A percentile compares a stretch with the other conserved stretches of the same genome.
Conservation (phyloP, 2,329 filamentous ascomycete species). For the Fusarium coicis region DNA sequence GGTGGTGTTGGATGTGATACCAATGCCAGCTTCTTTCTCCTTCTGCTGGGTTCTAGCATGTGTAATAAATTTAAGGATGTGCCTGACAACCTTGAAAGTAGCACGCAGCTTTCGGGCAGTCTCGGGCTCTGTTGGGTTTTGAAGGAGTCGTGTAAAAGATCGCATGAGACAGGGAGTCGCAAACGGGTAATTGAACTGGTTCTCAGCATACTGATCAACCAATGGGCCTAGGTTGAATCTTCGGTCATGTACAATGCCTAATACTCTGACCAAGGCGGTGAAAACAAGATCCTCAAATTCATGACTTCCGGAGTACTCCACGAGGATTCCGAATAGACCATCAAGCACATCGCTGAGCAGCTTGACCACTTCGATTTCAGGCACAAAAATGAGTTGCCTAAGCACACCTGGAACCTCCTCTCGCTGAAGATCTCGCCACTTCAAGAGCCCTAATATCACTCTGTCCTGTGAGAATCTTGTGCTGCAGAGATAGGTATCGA, state of each 20-base stretch:
- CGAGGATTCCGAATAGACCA: slow-evolving; percentile 88
- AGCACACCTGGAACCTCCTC: slow-evolving; percentile 79
- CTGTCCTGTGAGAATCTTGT: slow-evolving; percentile 95
- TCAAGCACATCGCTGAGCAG: slow-evolving; percentile 89
- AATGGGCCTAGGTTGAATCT: slow-evolving; percentile 91
- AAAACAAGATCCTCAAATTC: slow-evolving; percentile 95
- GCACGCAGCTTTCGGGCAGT: slow-evolving; percentile 86
- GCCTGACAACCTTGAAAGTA: slow-evolving; percentile 93
- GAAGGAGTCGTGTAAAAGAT: slow-evolving; percentile 85
- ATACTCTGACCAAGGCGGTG: slow-evolving; percentile 85
- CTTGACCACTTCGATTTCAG: slow-evolving; percentile 98
- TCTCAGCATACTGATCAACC: slow-evolving; percentile 91
- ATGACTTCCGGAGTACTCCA: slow-evolving; percentile 90
- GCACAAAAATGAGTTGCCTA: slow-evolving; percentile 88
- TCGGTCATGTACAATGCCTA: slow-evolving; percentile 94
- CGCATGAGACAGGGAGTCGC: slow-evolving; percentile 88
- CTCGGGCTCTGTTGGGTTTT: slow-evolving; percentile 84
- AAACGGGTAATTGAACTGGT: slow-evolving; percentile 91
- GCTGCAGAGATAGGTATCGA: slow-evolving; percentile 91
- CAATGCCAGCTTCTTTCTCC: slow-evolving; percentile 87
- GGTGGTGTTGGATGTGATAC: slow-evolving; percentile 78
- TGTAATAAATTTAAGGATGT: slow-evolving; percentile 94
- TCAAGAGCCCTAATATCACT: slow-evolving; percentile 82
- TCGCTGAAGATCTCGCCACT: slow-evolving; percentile 82
- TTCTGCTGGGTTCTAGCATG: slow-evolving; percentile 88